Evolutionary conservation across 768 basidiomycete genomes (phyloP).

Genomic region (Zangia roseola): DNA sequence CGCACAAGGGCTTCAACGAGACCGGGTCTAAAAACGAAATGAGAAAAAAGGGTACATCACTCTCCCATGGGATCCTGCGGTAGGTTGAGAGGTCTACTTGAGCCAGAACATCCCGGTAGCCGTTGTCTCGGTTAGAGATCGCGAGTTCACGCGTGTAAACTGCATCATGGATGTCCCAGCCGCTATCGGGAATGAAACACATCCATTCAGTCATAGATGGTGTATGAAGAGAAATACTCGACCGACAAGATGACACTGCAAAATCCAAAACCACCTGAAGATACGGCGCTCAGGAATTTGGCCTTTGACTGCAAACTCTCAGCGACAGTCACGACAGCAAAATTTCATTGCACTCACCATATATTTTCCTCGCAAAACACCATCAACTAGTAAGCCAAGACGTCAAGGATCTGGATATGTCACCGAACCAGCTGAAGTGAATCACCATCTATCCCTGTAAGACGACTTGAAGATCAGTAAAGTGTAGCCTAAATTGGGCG

Average conservation of each 20-base stretch:
- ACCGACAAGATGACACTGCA: constrained; percentile 90
- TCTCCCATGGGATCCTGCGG: constrained; percentile 90
- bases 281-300: constrained; percentile 83
- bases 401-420: constrained; percentile 6
- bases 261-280: constrained; percentile 86
- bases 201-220: neutral
- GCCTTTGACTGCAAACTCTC: constrained; percentile 67
- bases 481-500: neutral
- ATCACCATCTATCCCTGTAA: constrained; percentile 67
- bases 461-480: constrained; percentile 1
- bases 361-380: constrained; percentile 91
- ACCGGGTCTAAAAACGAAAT: constrained; percentile 89
- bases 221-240: neutral
- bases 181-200: constrained; percentile 41
- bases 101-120: constrained; percentile 88
- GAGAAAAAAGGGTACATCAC: constrained; percentile 90
- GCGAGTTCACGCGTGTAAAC: constrained; percentile 83
- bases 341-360: constrained; percentile 51
- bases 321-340: constrained; percentile 7
- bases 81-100: constrained; percentile 83
- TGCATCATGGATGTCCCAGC: constrained; percentile 91
- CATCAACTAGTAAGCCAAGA: constrained; percentile 63
- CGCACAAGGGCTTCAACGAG: constrained; percentile 70
- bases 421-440: constrained; percentile 3
- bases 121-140: constrained; percentile 90